Evolutionary conservation across 2,329 filamentous ascomycete genomes (phyloP).

Genomic region (Cryphonectria carpinicola): DNA sequence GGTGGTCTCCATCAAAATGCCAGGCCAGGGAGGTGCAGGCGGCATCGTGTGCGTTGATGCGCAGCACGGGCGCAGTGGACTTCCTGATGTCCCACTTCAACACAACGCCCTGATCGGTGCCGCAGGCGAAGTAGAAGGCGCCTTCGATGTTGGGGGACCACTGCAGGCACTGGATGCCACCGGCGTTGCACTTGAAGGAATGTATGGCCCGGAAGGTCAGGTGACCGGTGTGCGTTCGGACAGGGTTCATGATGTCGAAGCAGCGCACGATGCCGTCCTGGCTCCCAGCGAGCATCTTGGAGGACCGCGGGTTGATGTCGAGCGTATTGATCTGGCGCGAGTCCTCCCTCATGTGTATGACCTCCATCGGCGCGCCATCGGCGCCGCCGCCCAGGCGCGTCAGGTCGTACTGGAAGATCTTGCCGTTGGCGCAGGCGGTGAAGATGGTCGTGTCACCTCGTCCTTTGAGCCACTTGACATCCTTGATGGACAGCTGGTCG

Average conservation of each 20-base stretch:
- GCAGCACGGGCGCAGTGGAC: conserved; percentile 54
- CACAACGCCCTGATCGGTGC: conserved; percentile 64
- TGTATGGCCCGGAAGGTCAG: conserved; percentile 53
- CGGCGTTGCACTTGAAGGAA: conserved; percentile 56
- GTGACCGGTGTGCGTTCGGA: conserved; percentile 52
- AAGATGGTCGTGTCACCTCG: conserved; percentile 59
- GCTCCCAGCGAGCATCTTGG: conserved; percentile 63
- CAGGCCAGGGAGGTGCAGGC: conserved; percentile 64
- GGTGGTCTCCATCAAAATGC: conserved; percentile 70
- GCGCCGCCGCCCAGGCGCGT: conserved; percentile 50
- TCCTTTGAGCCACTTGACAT: conserved; percentile 59
- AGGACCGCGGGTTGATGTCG: conserved; percentile 62
- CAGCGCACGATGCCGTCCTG: conserved; percentile 67
- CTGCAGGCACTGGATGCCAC: conserved; percentile 64
- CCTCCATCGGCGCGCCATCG: conserved; percentile 52
- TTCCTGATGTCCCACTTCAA: conserved; percentile 68
- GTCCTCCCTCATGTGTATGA: conserved; percentile 63
- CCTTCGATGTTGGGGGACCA: conserved; percentile 65
- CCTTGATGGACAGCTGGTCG: conserved; percentile 67
- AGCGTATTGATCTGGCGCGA: conserved; percentile 66
- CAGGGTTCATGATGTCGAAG: conserved; percentile 59
- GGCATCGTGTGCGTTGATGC: conserved; percentile 65
- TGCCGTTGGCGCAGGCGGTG: conserved; percentile 66
- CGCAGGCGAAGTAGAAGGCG: conserved; percentile 64
- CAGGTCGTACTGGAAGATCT: conserved; percentile 68